Conservation (phyloP, 768 basidiomycete genomes). For the Lactarius akahatsu region DNA sequence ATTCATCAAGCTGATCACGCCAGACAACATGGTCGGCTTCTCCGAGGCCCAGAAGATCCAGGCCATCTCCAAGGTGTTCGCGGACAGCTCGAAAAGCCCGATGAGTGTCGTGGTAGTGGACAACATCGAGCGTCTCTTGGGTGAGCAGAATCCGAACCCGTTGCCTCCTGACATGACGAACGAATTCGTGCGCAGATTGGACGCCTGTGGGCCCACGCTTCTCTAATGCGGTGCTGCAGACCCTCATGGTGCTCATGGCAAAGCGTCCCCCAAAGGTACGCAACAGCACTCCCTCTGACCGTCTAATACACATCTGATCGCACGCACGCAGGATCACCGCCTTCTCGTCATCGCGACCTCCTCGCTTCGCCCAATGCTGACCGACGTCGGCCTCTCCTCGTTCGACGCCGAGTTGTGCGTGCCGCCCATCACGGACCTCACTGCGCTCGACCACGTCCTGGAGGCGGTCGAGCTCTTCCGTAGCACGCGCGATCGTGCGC, state of each 20-base stretch:
- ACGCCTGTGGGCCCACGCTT: constrained; percentile 96
- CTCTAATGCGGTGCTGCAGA: constrained; percentile 90
- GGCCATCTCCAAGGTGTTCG: constrained; percentile 88
- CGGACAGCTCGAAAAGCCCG: constrained; percentile 96
- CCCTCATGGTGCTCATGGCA: constrained; percentile 82
- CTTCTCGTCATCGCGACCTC: constrained; percentile 91
- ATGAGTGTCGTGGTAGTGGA: constrained; percentile 95
- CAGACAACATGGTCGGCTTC: constrained; percentile 96
- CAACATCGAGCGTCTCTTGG: constrained; percentile 88
- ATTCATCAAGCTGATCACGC: constrained; percentile 96
- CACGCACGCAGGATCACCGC: constrained; percentile 62
- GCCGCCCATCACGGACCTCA: constrained; percentile 73
- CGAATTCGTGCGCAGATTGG: constrained; percentile 64
- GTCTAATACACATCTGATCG: background rate
- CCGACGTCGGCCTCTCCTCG: constrained; percentile 81
- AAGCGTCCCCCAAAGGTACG: constrained; percentile 89
- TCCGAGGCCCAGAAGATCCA: constrained; percentile 90
- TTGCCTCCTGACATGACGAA: background rate
- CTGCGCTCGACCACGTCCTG: constrained; percentile 72
- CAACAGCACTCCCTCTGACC: background rate
- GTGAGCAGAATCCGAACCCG: constrained; percentile 44
- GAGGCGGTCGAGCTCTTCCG: constrained; percentile 77
- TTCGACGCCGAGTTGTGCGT: constrained; percentile 89
- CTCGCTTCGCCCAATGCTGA: constrained; percentile 80
- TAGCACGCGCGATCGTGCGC: constrained; percentile 50